Evolutionary conservation across 768 basidiomycete genomes (phyloP).

Genomic region (Russula dissimulans): DNA sequence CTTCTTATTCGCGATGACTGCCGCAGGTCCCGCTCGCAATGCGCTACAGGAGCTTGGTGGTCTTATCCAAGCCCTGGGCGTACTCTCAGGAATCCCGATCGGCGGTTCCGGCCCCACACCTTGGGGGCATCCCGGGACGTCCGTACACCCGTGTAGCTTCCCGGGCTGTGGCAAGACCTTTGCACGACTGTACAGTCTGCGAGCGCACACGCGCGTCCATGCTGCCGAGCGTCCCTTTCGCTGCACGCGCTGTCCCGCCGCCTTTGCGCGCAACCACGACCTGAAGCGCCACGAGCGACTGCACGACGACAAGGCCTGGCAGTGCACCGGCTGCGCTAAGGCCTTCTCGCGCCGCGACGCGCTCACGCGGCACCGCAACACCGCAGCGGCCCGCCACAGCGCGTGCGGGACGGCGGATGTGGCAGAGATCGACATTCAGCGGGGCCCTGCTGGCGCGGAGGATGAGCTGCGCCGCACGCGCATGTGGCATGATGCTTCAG

Average conservation of each 20-base stretch:
- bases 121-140: slow-evolving; percentile 42
- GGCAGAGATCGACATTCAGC: slow-evolving; percentile 40
- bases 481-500: slow-evolving; percentile 55
- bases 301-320: slow-evolving; percentile 66
- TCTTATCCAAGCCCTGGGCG: slow-evolving; percentile 75
- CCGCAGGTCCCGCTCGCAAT: slow-evolving; percentile 38
- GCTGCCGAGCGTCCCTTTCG: slow-evolving; percentile 55
- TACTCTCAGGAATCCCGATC: slow-evolving; percentile 71
- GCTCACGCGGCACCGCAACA: slow-evolving; percentile 68
- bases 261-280: slow-evolving; percentile 73
- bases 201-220: slow-evolving; percentile 63
- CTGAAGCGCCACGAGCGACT: slow-evolving; percentile 67
- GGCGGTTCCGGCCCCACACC: slow-evolving; percentile 25
- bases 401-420: slow-evolving; percentile 49
- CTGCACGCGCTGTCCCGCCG: slow-evolving; percentile 58
- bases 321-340: slow-evolving; percentile 65
- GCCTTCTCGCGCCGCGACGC: slow-evolving; percentile 72
- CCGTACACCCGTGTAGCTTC: slow-evolving; percentile 72
- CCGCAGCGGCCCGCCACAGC: slow-evolving; percentile 39
- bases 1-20: slow-evolving; percentile 71
- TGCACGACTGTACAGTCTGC: slow-evolving; percentile 57
- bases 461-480: slow-evolving; percentile 47
- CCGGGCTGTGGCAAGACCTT: slow-evolving; percentile 60
- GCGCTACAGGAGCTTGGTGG: slow-evolving; percentile 67
- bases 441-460: slow-evolving; percentile 35